These are phyloP conservation scores for Xylona heveae DNA, from an alignment of 495 filamentous ascomycete species.

Conservation along the genomic window DNA sequence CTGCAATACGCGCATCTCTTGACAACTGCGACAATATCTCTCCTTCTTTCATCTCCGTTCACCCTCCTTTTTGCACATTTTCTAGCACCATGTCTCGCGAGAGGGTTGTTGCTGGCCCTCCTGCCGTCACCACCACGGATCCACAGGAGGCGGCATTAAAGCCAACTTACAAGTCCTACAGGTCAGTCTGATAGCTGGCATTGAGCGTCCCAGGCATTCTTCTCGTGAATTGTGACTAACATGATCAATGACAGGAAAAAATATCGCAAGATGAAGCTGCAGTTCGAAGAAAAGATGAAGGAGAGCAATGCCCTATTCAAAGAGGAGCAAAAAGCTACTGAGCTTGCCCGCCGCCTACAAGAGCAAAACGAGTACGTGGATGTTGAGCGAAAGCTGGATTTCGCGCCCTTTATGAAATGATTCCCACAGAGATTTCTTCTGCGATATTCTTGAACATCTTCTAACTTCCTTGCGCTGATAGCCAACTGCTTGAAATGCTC, in stretches of 20 bases:
- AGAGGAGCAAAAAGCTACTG: conserved; percentile 55
- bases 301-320: conserved; percentile 57
- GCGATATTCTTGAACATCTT: not conserved
- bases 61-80: not conserved
- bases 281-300: conserved; percentile 65
- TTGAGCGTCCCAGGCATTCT: no score
- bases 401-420: no score
- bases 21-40: not conserved
- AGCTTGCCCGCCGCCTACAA: conserved; percentile 54
- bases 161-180: conserved; percentile 4
- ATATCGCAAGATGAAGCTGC: conserved; percentile 75
- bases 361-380: conserved; percentile 64
- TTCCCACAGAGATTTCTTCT: not conserved
- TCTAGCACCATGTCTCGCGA: not conserved
- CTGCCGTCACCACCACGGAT: not conserved
- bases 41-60: no score
- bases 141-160: not conserved
- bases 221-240: conserved; percentile 2
- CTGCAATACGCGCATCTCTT: not conserved
- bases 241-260: conserved; percentile 46
- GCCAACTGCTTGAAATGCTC: conserved; percentile 62
- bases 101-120: not conserved
- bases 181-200: not conserved
- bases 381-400: not conserved
- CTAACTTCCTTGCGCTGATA: conserved; percentile 10